phyloP scores from a whole-genome alignment of 345 rosid species.

The Eucalyptus curtisii region DNA sequence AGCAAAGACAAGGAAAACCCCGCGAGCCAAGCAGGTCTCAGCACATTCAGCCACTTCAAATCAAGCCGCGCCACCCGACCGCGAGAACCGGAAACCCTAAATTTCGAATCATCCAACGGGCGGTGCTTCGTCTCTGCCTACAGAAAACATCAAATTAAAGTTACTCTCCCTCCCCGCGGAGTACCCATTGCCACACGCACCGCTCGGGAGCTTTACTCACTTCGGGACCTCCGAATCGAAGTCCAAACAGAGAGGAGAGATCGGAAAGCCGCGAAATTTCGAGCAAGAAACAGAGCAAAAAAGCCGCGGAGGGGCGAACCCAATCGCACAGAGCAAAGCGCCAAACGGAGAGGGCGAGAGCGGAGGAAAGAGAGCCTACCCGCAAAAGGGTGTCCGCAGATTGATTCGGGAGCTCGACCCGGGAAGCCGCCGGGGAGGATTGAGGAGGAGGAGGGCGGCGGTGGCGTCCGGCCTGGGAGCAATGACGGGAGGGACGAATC shows the following conservation, averaged over 20 bases:
- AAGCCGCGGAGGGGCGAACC: neutral
- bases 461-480: neutral
- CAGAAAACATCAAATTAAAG: conserved; percentile 18
- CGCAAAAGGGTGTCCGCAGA: neutral
- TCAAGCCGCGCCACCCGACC: neutral
- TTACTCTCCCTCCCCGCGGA: conserved; percentile 25
- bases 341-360: neutral
- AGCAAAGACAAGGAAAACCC: neutral
- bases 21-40: neutral
- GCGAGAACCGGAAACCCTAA: conserved; percentile 46
- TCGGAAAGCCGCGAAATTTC: conserved; percentile 23
- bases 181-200: conserved; percentile 1
- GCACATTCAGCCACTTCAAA: neutral
- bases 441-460: neutral
- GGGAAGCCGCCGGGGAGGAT: neutral
- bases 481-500: neutral
- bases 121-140: conserved; percentile 14
- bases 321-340: conserved; percentile 9
- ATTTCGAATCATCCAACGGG: conserved; percentile 19
- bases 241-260: conserved; percentile 20
- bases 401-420: neutral
- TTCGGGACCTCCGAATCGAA: conserved; percentile 23
- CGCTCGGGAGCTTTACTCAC: conserved; percentile 14
- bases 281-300: neutral
- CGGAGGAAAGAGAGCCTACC: neutral